phyloP scores from a whole-genome alignment of 2,329 filamentous ascomycete genomes.

The Fusarium brevicatenulatum region DNA sequence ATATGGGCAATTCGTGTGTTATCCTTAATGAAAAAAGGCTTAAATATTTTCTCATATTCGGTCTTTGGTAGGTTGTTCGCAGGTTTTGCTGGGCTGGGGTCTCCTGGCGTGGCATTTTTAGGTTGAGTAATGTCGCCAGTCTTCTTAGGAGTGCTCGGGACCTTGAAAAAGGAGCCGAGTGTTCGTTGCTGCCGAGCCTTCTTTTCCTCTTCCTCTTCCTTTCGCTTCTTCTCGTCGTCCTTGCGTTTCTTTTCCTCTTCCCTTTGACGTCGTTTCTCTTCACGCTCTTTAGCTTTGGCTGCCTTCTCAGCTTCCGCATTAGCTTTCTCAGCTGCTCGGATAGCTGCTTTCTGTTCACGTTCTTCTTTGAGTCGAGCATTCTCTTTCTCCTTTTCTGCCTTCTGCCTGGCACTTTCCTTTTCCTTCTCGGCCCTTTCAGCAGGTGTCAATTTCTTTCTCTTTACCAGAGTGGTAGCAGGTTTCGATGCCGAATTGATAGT shows the following conservation, averaged over 20 bases:
- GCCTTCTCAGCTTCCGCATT: constrained; percentile 52
- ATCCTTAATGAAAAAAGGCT: constrained; percentile 82
- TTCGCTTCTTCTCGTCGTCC: constrained; percentile 54
- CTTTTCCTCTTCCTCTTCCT: constrained; percentile 64
- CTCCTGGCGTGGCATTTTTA: constrained; percentile 45
- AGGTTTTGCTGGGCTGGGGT: constrained; percentile 38
- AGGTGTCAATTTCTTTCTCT: constrained; percentile 56
- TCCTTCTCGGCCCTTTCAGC: constrained; percentile 53
- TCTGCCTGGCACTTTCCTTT: constrained; percentile 50
- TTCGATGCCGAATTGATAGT: constrained; percentile 26
- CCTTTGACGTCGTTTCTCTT: constrained; percentile 53
- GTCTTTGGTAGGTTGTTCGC: constrained; percentile 47
- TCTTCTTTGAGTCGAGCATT: constrained; percentile 52
- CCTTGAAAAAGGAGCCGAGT: constrained; percentile 60
- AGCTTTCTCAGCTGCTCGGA: constrained; percentile 45
- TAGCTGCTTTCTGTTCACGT: constrained; percentile 45
- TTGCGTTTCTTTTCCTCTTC: constrained; percentile 53
- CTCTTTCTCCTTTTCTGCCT: constrained; percentile 53
- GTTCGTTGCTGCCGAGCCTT: constrained; percentile 60
- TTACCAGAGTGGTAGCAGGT: constrained; percentile 45
- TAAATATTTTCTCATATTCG: constrained; percentile 76
- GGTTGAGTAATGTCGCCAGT: constrained; percentile 47
- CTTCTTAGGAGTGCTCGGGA: constrained; percentile 55
- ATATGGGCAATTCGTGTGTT: constrained; percentile 76
- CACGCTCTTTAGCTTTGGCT: constrained; percentile 50